phyloP scores from a whole-genome alignment of 2,329 filamentous ascomycete genomes.

The Nigrospora sphaerica region DNA sequence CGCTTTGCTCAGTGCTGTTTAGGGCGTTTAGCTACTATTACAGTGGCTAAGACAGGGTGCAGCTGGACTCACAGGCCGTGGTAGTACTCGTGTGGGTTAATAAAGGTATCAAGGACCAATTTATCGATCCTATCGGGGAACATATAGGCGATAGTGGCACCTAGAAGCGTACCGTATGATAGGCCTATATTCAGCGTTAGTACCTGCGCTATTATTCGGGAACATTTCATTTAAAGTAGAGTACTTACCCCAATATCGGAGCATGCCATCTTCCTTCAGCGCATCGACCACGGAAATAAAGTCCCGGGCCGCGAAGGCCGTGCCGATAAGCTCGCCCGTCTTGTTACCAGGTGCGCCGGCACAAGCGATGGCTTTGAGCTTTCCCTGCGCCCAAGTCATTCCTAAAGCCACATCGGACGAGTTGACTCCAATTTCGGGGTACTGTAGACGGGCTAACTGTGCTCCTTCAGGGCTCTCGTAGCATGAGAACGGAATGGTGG shows the following conservation, averaged over 20 bases:
- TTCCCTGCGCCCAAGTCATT: conserved; percentile 8
- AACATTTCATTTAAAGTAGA: too few relatives aligned
- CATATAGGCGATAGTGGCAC: conserved; percentile 30
- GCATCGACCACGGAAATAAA: conserved; percentile 30
- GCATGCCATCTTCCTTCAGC: conserved; percentile 27
- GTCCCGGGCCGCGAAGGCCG: conserved; percentile 27
- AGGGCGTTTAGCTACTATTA: neutral
- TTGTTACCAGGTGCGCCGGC: conserved; percentile 1
- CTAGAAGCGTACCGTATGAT: conserved; percentile 33
- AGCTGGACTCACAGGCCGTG: conserved; percentile 11
- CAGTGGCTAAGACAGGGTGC: neutral
- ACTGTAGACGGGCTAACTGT: neutral
- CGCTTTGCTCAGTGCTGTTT: conserved; percentile 15
- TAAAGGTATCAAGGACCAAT: conserved; percentile 28
- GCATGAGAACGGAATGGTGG: conserved; percentile 13
- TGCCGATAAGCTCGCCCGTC: conserved; percentile 19
- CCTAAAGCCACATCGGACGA: conserved; percentile 8
- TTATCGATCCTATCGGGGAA: conserved; percentile 32
- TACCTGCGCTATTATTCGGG: too few relatives aligned
- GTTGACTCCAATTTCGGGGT: neutral
- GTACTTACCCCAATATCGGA: conserved; percentile 26
- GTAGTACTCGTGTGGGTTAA: conserved; percentile 25
- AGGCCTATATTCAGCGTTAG: conserved; percentile 16
- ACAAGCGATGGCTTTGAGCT: conserved; percentile 11
- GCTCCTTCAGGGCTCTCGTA: conserved; percentile 2